phyloP scores from a whole-genome alignment of 2,329 filamentous ascomycete species.

The Arthrobotrys sphaeroides region DNA sequence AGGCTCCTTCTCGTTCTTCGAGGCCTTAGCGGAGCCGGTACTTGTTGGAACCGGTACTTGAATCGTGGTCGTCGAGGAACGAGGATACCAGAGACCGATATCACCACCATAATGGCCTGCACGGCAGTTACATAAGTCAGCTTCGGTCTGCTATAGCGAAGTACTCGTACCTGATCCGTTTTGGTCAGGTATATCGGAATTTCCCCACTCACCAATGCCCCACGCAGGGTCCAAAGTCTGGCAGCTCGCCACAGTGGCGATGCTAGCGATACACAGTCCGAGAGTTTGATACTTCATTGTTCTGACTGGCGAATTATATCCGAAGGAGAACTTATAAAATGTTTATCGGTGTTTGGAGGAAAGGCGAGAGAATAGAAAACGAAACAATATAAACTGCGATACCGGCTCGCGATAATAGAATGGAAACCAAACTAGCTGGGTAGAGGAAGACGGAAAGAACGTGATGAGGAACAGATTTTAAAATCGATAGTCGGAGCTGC shows the following conservation, averaged over 20 bases:
- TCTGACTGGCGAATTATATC: conserved; percentile 2
- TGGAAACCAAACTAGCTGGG: conserved; percentile 41
- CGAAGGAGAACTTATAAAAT: neutral
- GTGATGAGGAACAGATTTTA: neutral
- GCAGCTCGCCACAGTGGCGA: conserved; percentile 26
- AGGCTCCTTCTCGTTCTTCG: neutral
- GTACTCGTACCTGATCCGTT: no score
- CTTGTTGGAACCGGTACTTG: neutral
- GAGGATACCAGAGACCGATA: conserved; percentile 26
- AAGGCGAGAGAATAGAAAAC: neutral
- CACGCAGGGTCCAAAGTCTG: conserved; percentile 42
- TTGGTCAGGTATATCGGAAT: no score
- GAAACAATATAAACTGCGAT: neutral
- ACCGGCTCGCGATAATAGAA: conserved; percentile 33
- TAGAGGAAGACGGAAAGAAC: conserved; percentile 12
- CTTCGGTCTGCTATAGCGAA: neutral
- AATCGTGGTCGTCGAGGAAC: conserved; percentile 8
- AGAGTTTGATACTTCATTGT: conserved; percentile 48
- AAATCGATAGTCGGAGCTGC: conserved; percentile 6
- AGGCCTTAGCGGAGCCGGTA: neutral
- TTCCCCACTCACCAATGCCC: conserved; percentile 33
- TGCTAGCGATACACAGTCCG: conserved; percentile 13
- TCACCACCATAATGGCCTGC: conserved; percentile 41
- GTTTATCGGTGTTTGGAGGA: neutral
- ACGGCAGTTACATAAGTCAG: neutral